These are phyloP conservation scores for Chlorella sp. DNA, from an alignment of 139 green algal genomes.

Conservation along the genomic window DNA sequence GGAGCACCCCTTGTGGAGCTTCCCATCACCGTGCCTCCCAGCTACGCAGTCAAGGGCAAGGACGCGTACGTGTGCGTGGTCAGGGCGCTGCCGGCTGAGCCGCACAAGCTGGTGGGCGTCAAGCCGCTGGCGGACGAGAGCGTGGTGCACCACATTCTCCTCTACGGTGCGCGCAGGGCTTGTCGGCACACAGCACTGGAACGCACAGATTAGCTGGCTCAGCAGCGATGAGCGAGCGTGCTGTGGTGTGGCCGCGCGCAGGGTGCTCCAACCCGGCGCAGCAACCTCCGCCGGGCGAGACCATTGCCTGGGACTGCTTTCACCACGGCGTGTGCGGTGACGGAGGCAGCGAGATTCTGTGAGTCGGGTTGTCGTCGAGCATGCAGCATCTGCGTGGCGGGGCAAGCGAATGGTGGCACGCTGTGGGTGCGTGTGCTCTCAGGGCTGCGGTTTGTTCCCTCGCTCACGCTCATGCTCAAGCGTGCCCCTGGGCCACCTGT, in stretches of 20 bases:
- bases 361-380: too few species aligned
- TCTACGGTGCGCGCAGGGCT: constrained; percentile 83
- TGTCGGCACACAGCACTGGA: too few species aligned
- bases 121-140: constrained; percentile 52
- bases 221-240: not conserved
- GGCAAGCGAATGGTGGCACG: constrained; percentile 25
- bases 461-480: too few species aligned
- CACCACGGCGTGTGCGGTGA: constrained; percentile 28
- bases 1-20: too few species aligned
- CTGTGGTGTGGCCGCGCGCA: constrained; percentile 24
- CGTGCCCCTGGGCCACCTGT: not conserved
- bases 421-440: too few species aligned
- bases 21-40: constrained; percentile 25
- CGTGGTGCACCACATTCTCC: constrained; percentile 84
- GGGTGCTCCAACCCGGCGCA: constrained; percentile 40
- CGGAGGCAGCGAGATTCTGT: constrained; percentile 9
- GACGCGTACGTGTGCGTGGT: constrained; percentile 63
- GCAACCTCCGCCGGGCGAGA: constrained; percentile 9
- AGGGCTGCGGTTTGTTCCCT: too few species aligned
- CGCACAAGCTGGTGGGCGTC: constrained; percentile 62
- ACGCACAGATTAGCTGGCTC: too few species aligned
- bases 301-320: constrained; percentile 53
- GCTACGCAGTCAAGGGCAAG: not conserved
- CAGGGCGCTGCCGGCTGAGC: constrained; percentile 36
- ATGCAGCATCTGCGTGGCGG: too few species aligned